phyloP scores from a whole-genome alignment of 2,329 filamentous ascomycete species.

The Claviceps arundinis region DNA sequence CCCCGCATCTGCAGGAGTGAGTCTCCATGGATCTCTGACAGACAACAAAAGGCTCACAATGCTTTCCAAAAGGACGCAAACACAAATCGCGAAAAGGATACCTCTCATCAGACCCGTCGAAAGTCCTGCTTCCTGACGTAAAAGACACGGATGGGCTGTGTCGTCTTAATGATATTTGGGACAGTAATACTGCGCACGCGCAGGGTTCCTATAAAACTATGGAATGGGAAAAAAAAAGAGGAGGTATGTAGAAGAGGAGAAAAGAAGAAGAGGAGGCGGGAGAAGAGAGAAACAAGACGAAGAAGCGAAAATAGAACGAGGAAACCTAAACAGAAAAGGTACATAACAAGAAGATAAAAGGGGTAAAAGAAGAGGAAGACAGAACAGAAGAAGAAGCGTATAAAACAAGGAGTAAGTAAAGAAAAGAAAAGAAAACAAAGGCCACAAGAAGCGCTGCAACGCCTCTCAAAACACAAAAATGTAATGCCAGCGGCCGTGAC shows the following conservation, averaged over 20 bases:
- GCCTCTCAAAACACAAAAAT: neutral
- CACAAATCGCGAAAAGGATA: too few relatives aligned
- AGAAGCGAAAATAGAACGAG: too few relatives aligned
- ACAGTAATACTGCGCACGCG: neutral
- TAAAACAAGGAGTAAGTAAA: neutral
- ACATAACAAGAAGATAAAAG: neutral
- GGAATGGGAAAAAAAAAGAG: neutral
- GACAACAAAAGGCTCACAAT: too few relatives aligned
- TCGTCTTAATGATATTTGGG: too few relatives aligned
- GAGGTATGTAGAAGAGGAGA: neutral
- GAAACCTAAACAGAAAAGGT: too few relatives aligned
- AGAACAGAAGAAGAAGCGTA: too few relatives aligned
- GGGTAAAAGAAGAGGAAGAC: neutral
- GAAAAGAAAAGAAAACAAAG: neutral
- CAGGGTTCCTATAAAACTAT: neutral
- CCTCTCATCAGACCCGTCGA: too few relatives aligned
- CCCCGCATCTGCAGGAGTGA: too few relatives aligned
- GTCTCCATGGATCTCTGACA: too few relatives aligned
- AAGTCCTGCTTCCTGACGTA: too few relatives aligned
- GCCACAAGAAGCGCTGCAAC: neutral
- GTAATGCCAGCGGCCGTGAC: neutral
- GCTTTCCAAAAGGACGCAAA: too few relatives aligned
- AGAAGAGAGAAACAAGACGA: neutral
- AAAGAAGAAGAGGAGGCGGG: neutral
- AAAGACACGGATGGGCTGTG: too few relatives aligned